These are phyloP conservation scores for Boletus patriciae DNA, from an alignment of 768 basidiomycete species.

Conservation along the genomic window DNA sequence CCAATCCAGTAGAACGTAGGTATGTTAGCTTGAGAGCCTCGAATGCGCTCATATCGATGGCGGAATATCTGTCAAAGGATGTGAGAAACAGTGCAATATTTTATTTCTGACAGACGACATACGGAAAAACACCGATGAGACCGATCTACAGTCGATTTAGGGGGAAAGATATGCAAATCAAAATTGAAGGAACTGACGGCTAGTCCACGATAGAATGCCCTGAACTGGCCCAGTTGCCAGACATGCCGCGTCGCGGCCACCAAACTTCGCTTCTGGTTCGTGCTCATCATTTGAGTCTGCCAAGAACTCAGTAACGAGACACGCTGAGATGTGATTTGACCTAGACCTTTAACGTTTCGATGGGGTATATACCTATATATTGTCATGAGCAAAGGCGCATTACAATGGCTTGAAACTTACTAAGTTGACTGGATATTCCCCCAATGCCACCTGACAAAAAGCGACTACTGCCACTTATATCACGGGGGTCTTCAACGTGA, in stretches of 20 bases:
- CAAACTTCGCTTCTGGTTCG: slow-evolving; percentile 58
- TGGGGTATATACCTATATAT: slow-evolving; percentile 87
- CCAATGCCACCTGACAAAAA: slow-evolving; percentile 96
- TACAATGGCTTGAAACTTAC: slow-evolving; percentile 44
- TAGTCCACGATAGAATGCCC: slow-evolving; percentile 89
- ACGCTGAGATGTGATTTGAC: not conserved
- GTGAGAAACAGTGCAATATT: slow-evolving; percentile 3
- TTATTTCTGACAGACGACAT: slow-evolving; percentile 25
- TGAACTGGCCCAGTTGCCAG: slow-evolving; percentile 75
- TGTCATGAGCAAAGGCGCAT: slow-evolving; percentile 16
- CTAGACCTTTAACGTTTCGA: slow-evolving; percentile 89
- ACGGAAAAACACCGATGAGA: slow-evolving; percentile 95
- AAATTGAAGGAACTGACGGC: slow-evolving; percentile 58
- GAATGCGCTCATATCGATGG: slow-evolving; percentile 97
- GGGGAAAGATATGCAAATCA: slow-evolving; percentile 8
- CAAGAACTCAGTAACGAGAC: slow-evolving; percentile 4
- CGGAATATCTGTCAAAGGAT: slow-evolving; percentile 61
- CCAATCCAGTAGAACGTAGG: slow-evolving; percentile 77
- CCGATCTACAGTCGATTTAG: slow-evolving; percentile 64
- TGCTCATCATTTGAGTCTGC: slow-evolving; percentile 96
- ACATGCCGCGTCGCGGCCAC: slow-evolving; percentile 65
- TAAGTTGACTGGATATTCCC: slow-evolving; percentile 89
- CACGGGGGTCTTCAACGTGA: slow-evolving; percentile 80
- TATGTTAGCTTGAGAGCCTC: slow-evolving; percentile 94
- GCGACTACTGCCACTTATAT: slow-evolving; percentile 88